phyloP scores from a whole-genome alignment of 306 rosid species.

The Argentina anserina region DNA sequence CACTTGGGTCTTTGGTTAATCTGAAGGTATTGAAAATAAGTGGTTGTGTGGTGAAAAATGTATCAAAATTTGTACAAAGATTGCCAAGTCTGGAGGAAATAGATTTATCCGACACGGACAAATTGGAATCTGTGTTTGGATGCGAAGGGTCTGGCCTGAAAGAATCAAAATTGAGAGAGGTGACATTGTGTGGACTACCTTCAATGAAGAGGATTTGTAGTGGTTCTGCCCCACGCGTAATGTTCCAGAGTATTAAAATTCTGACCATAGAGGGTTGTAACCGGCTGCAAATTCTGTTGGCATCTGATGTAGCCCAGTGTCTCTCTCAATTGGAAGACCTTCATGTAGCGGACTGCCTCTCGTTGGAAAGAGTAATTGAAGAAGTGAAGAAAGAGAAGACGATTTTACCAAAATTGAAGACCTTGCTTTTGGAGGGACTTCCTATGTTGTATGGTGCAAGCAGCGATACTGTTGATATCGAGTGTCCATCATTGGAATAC shows the following conservation, averaged over 20 bases:
- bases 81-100: neutral
- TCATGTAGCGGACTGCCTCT: fast-evolving
- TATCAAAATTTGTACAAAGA: constrained; percentile 1
- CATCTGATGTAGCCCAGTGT: neutral
- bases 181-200: fast-evolving
- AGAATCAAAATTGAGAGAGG: neutral
- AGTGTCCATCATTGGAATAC: no score
- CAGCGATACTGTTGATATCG: no score
- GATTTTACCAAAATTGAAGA: neutral
- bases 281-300: neutral
- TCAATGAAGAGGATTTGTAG: neutral
- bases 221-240: neutral
- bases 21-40: neutral
- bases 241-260: neutral
- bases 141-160: neutral
- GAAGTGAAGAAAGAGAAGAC: neutral
- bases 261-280: neutral
- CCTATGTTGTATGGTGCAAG: neutral
- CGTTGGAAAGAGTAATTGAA: neutral
- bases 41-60: neutral
- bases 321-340: constrained; percentile 3
- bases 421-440: neutral
- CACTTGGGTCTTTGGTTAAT: neutral
- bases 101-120: neutral
- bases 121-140: neutral